Percentiles rank a stretch among this genome's conserved stretches.
These are phyloP conservation scores for Nannizziopsis arthrosporioides DNA, from an alignment of 2,329 filamentous ascomycete genomes.

Conservation along the genomic window DNA sequence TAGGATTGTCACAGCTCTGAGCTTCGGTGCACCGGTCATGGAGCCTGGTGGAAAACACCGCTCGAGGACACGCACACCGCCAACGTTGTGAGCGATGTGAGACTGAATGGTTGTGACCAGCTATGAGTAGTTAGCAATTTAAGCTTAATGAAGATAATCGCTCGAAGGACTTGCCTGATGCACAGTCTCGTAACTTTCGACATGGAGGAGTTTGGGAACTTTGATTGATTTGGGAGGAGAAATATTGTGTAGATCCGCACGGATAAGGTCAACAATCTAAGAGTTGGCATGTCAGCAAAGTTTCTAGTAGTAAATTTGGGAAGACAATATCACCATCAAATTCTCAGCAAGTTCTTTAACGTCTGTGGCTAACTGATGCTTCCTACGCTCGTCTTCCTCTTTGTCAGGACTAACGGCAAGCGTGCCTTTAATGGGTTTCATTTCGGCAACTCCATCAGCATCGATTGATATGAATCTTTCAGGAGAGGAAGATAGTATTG, in stretches of 20 bases:
- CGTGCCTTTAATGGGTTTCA: slow-evolving; percentile 93
- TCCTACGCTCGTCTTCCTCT: slow-evolving; percentile 60
- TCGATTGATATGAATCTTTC: slow-evolving; percentile 75
- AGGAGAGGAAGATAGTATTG: slow-evolving; percentile 67
- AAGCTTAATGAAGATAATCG: no score
- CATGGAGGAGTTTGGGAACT: slow-evolving; percentile 67
- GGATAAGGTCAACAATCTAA: slow-evolving; percentile 78
- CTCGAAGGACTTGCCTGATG: slow-evolving; percentile 68
- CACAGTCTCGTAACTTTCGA: slow-evolving; percentile 84
- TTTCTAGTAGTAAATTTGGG: neutral
- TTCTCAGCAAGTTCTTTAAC: slow-evolving; percentile 93
- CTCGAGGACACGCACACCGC: slow-evolving; percentile 13
- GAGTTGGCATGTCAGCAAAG: neutral
- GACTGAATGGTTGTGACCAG: slow-evolving; percentile 15
- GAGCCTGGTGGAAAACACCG: slow-evolving; percentile 63
- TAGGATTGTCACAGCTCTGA: slow-evolving; percentile 76
- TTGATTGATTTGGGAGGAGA: slow-evolving; percentile 61
- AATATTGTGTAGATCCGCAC: slow-evolving; percentile 81
- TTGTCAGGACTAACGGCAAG: slow-evolving; percentile 63
- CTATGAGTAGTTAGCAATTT: neutral
- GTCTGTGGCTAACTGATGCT: slow-evolving; percentile 51
- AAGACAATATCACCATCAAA: slow-evolving; percentile 51
- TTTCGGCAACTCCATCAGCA: slow-evolving; percentile 39
- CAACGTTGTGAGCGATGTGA: slow-evolving; percentile 14
- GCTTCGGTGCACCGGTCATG: slow-evolving; percentile 96